These are phyloP conservation scores for Penicillium sp. DNA, from an alignment of 2,329 filamentous ascomycete species.

Conservation along the genomic window DNA sequence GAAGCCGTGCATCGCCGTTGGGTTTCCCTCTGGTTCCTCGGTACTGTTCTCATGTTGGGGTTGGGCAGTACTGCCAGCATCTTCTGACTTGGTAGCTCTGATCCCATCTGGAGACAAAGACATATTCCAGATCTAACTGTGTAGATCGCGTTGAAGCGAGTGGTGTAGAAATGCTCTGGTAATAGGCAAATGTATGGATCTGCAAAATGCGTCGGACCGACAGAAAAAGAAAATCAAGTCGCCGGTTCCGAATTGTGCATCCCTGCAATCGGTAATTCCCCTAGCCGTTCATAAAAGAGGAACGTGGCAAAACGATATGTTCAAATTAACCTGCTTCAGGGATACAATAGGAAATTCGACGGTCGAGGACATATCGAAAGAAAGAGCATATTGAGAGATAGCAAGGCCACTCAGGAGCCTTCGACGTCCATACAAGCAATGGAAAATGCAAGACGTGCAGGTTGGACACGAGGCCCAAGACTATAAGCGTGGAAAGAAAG, in stretches of 20 bases:
- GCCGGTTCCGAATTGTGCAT: neutral
- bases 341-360: no score
- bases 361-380: no score
- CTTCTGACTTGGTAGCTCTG: neutral
- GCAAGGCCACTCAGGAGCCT: no score
- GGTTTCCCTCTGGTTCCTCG: neutral
- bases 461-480: no score
- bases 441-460: no score
- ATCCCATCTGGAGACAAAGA: neutral
- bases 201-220: neutral
- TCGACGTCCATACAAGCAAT: no score
- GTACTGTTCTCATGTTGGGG: neutral
- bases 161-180: neutral
- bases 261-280: neutral
- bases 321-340: no score
- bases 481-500: no score
- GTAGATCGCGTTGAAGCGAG: neutral
- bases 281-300: neutral
- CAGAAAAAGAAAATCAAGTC: neutral
- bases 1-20: slow-evolving; percentile 6
- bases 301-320: neutral
- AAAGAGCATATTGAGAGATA: no score
- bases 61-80: neutral
- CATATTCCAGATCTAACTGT: neutral
- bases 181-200: neutral